Conservation (phyloP, 345 rosid genomes). For the Eucalyptus cladocalyx region DNA sequence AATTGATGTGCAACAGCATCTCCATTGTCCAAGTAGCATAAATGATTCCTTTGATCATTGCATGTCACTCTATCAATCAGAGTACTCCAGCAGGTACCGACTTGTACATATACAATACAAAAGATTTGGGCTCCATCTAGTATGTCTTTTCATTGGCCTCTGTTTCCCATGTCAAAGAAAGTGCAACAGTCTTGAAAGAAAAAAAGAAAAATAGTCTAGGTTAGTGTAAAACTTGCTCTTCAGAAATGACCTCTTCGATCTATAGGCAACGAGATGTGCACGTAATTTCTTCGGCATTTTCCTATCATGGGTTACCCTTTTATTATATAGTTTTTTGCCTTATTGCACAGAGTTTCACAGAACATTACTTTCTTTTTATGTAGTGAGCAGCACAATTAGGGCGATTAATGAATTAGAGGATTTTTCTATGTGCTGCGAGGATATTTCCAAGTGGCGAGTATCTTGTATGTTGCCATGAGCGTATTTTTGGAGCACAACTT, state of each 20-base stretch:
- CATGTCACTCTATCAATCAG: background rate
- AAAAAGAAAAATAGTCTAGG: background rate
- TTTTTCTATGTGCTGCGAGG: background rate
- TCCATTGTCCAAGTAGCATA: background rate
- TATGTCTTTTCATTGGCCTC: background rate
- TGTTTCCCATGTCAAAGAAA: background rate
- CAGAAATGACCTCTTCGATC: background rate
- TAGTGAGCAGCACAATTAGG: background rate
- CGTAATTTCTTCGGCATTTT: background rate
- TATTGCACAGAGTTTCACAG: background rate
- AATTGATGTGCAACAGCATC: background rate
- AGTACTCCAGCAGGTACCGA: background rate
- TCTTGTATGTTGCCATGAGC: background rate
- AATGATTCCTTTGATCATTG: background rate
- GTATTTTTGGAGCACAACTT: background rate
- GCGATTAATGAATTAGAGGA: background rate
- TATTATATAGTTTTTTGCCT: background rate
- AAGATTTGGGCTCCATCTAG: background rate
- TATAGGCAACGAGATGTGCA: background rate
- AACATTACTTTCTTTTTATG: background rate
- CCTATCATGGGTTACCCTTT: background rate
- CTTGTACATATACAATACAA: background rate
- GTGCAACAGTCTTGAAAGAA: background rate
- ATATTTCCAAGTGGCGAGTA: background rate
- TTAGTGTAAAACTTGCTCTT: background rate